These are phyloP conservation scores for Phoma herbarum DNA, from an alignment of 2,329 filamentous ascomycete genomes.

Conservation along the genomic window DNA sequence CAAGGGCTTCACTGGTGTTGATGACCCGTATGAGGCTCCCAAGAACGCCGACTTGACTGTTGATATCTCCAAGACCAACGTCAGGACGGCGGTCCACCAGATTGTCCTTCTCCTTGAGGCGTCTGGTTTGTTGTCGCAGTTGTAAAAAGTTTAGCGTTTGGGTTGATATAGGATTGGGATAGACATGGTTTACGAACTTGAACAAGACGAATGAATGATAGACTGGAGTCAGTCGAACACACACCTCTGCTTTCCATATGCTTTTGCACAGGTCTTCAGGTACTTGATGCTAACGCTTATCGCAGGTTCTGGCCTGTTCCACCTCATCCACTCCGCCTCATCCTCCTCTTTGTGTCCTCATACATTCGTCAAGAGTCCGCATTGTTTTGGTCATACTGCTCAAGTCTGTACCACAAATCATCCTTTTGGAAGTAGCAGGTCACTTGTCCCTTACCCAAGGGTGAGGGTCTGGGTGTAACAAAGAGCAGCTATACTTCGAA, in stretches of 20 bases:
- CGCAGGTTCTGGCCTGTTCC: too few species aligned
- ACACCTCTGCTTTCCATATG: slow-evolving; percentile 34
- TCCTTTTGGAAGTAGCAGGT: too few species aligned
- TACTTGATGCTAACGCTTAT: slow-evolving; percentile 55
- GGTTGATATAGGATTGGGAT: not conserved
- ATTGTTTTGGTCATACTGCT: too few species aligned
- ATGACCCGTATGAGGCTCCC: slow-evolving; percentile 93
- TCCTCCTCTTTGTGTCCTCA: too few species aligned
- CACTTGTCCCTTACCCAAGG: too few species aligned
- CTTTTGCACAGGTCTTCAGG: slow-evolving; percentile 60
- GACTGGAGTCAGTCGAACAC: slow-evolving; percentile 7
- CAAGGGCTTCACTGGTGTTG: slow-evolving; percentile 97
- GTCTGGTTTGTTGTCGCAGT: slow-evolving; percentile 79
- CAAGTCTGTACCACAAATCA: too few species aligned
- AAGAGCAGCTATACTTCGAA: too few species aligned
- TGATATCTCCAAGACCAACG: slow-evolving; percentile 83
- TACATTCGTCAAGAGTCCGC: too few species aligned
- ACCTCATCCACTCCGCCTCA: too few species aligned
- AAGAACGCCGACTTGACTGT: slow-evolving; percentile 83
- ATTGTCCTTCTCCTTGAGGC: slow-evolving; percentile 93
- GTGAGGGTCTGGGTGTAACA: too few species aligned
- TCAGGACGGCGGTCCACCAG: slow-evolving; percentile 94
- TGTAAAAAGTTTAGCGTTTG: slow-evolving; percentile 28
- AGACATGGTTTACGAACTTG: slow-evolving; percentile 3
- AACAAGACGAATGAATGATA: slow-evolving; percentile 6